Percentiles rank a stretch among this genome's conserved stretches.
phyloP scores from a whole-genome alignment of 208 protist species.

The Leishmania braziliensis region DNA sequence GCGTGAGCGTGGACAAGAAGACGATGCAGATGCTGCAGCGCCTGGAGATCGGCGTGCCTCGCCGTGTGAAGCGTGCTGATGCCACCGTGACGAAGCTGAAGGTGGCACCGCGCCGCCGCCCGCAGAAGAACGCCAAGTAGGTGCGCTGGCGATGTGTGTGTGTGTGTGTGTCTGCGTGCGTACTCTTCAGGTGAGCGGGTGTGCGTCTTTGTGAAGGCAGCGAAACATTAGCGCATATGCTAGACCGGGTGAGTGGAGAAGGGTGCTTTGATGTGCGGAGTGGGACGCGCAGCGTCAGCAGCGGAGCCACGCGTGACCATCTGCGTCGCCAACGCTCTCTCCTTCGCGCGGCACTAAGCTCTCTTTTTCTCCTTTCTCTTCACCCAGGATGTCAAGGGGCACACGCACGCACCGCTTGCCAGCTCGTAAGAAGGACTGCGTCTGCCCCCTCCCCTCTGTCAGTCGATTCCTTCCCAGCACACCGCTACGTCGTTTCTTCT shows the following conservation, averaged over 20 bases:
- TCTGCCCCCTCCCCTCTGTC: neutral
- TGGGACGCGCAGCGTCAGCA: neutral
- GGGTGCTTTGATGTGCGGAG: neutral
- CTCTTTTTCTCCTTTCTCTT: neutral
- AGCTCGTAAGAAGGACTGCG: neutral
- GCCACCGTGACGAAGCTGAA: conserved; percentile 98
- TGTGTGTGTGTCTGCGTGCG: neutral
- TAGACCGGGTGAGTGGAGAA: too few relatives aligned
- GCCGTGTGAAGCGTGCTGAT: conserved; percentile 57
- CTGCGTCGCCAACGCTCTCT: neutral
- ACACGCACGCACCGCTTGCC: neutral
- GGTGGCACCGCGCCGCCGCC: conserved; percentile 96
- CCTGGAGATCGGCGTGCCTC: conserved; percentile 84
- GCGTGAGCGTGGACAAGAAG: conserved; percentile 90
- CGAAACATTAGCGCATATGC: too few relatives aligned
- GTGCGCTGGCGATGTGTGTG: neutral
- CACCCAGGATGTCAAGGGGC: neutral
- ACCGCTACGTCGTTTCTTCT: neutral
- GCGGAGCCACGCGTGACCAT: neutral
- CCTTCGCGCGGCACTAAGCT: neutral
- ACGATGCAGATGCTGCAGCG: conserved; percentile 85
- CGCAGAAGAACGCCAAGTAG: conserved; percentile 96
- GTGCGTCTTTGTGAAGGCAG: neutral
- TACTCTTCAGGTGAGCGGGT: neutral
- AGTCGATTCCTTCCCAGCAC: neutral